Evolutionary conservation across 2,329 filamentous ascomycete genomes (phyloP).

Genomic region (Microdochium paspali): DNA sequence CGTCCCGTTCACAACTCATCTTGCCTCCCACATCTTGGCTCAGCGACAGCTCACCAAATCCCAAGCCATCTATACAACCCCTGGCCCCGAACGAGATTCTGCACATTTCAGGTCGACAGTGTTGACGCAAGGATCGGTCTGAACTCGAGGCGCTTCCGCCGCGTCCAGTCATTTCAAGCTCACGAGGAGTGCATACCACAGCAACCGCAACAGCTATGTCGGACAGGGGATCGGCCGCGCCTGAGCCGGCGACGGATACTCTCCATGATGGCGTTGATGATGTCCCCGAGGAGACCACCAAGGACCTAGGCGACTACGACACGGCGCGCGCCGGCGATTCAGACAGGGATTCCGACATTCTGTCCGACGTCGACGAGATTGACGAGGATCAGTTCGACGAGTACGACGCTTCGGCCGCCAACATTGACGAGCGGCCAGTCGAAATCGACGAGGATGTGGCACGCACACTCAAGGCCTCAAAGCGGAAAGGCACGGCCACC

Average conservation of each 20-base stretch:
- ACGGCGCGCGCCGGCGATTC: conserved; percentile 30
- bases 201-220: conserved; percentile 23
- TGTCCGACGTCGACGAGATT: conserved; percentile 62
- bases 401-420: conserved; percentile 55
- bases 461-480: conserved; percentile 53
- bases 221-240: conserved; percentile 31
- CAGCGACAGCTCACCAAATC: too few relatives aligned
- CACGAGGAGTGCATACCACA: too few relatives aligned
- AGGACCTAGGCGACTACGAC: conserved; percentile 29
- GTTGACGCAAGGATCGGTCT: too few relatives aligned
- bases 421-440: conserved; percentile 54
- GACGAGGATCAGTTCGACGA: conserved; percentile 63
- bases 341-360: conserved; percentile 47
- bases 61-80: too few relatives aligned
- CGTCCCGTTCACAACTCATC: too few relatives aligned
- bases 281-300: conserved; percentile 14
- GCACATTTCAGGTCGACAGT: too few relatives aligned
- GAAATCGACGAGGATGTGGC: conserved; percentile 59
- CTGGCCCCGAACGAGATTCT: too few relatives aligned
- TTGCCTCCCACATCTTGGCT: too few relatives aligned
- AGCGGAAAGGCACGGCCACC: conserved; percentile 52
- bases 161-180: too few relatives aligned
- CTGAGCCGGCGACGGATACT: conserved; percentile 22
- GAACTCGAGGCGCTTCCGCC: too few relatives aligned
- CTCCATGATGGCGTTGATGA: conserved; percentile 18